A percentile compares a stretch with the other conserved stretches of the same genome.
phyloP scores from a whole-genome alignment of 2,329 filamentous ascomycete genomes.

The Graphilbum sp. region DNA sequence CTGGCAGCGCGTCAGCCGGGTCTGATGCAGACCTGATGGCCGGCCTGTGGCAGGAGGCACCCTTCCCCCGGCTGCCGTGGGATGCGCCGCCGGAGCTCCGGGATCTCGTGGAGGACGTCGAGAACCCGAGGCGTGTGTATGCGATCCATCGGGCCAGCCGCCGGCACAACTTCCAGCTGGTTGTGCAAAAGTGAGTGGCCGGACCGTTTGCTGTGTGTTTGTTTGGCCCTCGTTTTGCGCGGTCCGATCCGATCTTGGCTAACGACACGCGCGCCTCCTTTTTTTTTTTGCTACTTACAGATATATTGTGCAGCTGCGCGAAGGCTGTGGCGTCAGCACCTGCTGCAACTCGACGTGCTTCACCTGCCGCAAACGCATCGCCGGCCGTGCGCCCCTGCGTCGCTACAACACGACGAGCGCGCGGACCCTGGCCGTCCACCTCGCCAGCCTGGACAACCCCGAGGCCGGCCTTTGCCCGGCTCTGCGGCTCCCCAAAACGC shows the following conservation, averaged over 20 bases:
- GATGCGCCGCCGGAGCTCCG: conserved; percentile 44
- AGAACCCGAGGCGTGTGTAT: conserved; percentile 45
- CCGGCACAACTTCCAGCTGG: conserved; percentile 45
- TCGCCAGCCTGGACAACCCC: conserved; percentile 67
- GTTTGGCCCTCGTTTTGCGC: too few species aligned
- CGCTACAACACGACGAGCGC: conserved; percentile 71
- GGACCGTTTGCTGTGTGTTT: too few species aligned
- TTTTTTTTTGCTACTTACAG: conserved; percentile 29
- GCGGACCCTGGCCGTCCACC: conserved; percentile 60
- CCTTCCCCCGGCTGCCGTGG: conserved; percentile 39
- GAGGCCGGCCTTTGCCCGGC: conserved; percentile 50
- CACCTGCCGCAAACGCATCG: conserved; percentile 53
- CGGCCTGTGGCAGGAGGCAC: conserved; percentile 44
- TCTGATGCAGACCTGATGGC: conserved; percentile 32
- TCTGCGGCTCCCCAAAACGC: conserved; percentile 24
- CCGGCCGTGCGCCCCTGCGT: conserved; percentile 52
- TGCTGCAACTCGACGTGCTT: conserved; percentile 70
- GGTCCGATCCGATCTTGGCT: too few species aligned
- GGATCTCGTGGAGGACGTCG: conserved; percentile 37
- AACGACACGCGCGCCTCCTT: too few species aligned
- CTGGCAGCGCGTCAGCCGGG: background rate
- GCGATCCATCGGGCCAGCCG: conserved; percentile 43
- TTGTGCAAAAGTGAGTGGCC: conserved; percentile 48
- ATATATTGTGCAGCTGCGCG: conserved; percentile 66
- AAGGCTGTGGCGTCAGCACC: conserved; percentile 53